Base-by-base conservation (phyloP, 2,329 filamentous ascomycete genomes). In the Penicillium sp. region DNA sequence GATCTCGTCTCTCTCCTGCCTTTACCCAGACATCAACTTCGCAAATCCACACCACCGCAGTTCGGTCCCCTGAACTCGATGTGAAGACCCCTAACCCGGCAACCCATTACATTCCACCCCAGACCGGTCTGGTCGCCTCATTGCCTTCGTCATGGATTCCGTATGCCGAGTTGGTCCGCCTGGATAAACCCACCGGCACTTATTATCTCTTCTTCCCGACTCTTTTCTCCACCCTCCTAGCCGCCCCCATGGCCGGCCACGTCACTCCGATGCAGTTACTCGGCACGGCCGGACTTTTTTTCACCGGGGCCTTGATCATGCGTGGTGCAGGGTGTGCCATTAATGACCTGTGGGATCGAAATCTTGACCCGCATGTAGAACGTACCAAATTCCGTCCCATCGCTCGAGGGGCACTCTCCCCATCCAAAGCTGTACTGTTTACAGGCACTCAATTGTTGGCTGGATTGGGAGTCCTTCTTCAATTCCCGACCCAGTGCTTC, bases 321-420 rank as follows among this genome's bases (percentile, higher is more conserved):
- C 76, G 81, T 49, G 77, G 79, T 25, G 76, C 76, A 20, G 74
- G 78, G 4, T 85, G 82, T 63, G 75, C 80, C 0, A 83, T 82
- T 71, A 85, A 85, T 63, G 82, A 85, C 61, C 75, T 78, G 31
- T 76, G 81, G 67, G 82, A 85, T 60, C 75, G 78, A 46, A 79
- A 81, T 43, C 71, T 82, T 49, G 82, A 85, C 61, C 77, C 79
- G 3, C 72, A 78, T 56, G 81, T 82, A 9, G 74, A 73, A 59
- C 76, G 82, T 37, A 82, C 79, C 40, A 76, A 77, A 31, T 75
- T 79, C 57, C 75, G 82, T 18, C 81, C 81, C 2, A 78, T 82
- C 59, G 79, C 80, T 12, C 69, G 81, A 51, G 75, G 77, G n/a
- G 81, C 80, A 26, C 70, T 83, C 18, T 76, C 78, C 0, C 75